phyloP scores from a whole-genome alignment of 2,329 filamentous ascomycete species.

The Verticillium nonalfalfae region DNA sequence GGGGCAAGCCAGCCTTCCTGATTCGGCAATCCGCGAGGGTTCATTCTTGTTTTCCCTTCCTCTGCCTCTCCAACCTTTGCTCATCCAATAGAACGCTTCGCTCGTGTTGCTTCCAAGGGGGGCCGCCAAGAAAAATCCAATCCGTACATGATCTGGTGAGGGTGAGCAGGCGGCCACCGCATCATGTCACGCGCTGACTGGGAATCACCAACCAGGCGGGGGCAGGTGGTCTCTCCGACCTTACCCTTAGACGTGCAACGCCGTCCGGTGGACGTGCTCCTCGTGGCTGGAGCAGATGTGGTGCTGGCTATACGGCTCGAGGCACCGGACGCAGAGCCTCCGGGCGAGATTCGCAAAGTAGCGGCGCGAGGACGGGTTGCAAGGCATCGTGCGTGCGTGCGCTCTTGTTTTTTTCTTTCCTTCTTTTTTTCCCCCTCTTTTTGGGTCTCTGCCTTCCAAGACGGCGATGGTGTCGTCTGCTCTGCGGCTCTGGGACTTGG shows the following conservation, averaged over 20 bases:
- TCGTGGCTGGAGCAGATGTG: conserved; percentile 8
- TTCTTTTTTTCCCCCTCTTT: no score
- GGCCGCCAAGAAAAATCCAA: no score
- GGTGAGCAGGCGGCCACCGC: no score
- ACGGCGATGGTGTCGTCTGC: not conserved
- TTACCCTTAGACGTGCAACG: not conserved
- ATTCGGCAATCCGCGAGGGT: not conserved
- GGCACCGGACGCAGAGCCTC: conserved; percentile 9
- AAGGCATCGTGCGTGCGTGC: not conserved
- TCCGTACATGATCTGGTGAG: no score
- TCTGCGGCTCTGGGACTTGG: not conserved
- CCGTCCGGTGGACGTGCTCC: not conserved
- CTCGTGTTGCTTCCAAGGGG: not conserved
- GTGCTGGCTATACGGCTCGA: conserved; percentile 12
- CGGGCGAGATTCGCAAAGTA: conserved; percentile 1
- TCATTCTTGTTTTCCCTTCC: not conserved
- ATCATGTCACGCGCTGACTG: no score
- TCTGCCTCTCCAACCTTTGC: not conserved
- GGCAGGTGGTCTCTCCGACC: not conserved
- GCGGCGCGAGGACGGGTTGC: not conserved
- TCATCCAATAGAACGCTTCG: not conserved
- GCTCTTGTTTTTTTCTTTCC: not conserved
- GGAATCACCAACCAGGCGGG: no score
- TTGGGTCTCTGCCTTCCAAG: no score
- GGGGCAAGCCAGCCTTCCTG: not conserved